A percentile compares a stretch with the other conserved stretches of the same genome.
phyloP scores from a whole-genome alignment of 805 yeast species.

The Suhomyces tanzawaensis region DNA sequence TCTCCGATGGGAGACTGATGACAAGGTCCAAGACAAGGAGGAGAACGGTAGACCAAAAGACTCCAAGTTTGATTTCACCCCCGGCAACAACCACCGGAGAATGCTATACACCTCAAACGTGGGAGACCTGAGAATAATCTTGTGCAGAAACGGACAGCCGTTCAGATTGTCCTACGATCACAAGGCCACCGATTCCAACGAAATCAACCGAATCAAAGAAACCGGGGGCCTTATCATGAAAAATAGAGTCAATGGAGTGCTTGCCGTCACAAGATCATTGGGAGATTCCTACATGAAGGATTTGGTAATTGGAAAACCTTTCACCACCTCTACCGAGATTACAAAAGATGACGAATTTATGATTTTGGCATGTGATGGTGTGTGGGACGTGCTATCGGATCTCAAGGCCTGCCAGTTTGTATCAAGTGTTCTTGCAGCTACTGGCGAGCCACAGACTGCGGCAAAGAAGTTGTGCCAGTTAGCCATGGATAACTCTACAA shows the following conservation, averaged over 20 bases:
- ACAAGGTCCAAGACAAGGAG: conserved; percentile 5
- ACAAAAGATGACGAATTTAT: conserved; percentile 67
- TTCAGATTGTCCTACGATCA: conserved; percentile 87
- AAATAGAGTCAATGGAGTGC: conserved; percentile 90
- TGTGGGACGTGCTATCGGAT: conserved; percentile 93
- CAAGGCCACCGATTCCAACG: conserved; percentile 80
- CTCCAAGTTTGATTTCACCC: conserved; percentile 47
- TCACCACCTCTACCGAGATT: conserved; percentile 83
- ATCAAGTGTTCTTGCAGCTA: conserved; percentile 37
- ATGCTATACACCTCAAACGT: conserved; percentile 92
- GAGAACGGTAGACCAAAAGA: conserved; percentile 8
- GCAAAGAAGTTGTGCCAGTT: conserved; percentile 63
- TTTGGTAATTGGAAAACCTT: conserved; percentile 85
- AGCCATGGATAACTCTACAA: conserved; percentile 76
- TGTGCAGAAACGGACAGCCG: conserved; percentile 73
- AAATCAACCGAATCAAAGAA: conserved; percentile 68
- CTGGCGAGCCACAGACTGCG: conserved; percentile 58
- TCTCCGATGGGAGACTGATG: conserved; percentile 69
- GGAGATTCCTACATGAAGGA: conserved; percentile 94
- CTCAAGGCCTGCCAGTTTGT: conserved; percentile 77
- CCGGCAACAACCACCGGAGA: conserved; percentile 53
- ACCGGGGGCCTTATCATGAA: conserved; percentile 87
- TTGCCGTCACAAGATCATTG: conserved; percentile 89
- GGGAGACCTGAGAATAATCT: conserved; percentile 85
- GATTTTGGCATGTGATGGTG: conserved; percentile 92